Percentiles rank a stretch among this genome's conserved stretches.
These are phyloP conservation scores for Carex cristatella DNA, from an alignment of 176 grass and related monocot genomes.

Conservation along the genomic window DNA sequence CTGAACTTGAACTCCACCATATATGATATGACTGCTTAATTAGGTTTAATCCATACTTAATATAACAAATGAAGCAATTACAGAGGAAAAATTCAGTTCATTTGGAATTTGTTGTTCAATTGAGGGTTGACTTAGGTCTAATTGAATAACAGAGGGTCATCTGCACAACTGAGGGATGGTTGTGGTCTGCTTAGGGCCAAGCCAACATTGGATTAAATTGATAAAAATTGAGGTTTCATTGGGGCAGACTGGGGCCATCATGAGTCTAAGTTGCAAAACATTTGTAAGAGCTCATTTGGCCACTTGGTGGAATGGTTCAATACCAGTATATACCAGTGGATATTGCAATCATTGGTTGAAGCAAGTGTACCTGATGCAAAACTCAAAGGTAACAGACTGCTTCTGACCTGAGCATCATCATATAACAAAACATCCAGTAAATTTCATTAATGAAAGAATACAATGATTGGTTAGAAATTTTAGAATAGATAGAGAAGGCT, in stretches of 20 bases:
- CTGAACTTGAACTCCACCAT: background rate
- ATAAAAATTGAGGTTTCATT: background rate
- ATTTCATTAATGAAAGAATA: background rate
- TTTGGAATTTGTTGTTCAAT: background rate
- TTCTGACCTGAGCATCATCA: slow-evolving; percentile 10
- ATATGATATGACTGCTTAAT: background rate
- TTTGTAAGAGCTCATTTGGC: background rate
- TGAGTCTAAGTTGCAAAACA: background rate
- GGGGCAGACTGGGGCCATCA: background rate
- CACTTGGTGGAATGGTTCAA: background rate
- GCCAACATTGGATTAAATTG: background rate
- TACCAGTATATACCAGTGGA: background rate
- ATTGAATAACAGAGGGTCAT: background rate
- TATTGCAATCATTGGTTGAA: background rate
- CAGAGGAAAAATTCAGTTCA: background rate
- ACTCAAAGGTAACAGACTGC: slow-evolving; percentile 4
- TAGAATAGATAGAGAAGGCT: background rate
- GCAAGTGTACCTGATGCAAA: slow-evolving; percentile 10
- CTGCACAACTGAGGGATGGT: background rate
- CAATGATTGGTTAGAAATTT: background rate
- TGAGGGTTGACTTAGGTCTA: background rate
- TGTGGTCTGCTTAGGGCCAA: background rate
- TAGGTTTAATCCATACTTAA: background rate
- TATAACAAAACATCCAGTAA: background rate
- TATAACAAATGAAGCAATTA: background rate